These are phyloP conservation scores for Aleurites moluccanus DNA, from an alignment of 441 rosid species.

Conservation along the genomic window DNA sequence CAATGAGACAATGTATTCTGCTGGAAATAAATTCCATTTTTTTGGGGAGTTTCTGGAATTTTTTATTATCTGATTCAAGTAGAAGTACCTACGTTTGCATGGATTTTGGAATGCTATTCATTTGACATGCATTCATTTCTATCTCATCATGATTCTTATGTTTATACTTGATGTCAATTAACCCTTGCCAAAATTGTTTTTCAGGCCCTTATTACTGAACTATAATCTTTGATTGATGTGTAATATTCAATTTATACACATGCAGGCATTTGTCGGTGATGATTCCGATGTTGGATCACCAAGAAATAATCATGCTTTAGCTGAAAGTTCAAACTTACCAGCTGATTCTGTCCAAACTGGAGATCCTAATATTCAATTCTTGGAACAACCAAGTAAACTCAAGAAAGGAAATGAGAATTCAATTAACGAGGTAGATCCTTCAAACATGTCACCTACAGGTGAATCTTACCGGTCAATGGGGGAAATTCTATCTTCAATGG, in stretches of 20 bases:
- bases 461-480: conserved; percentile 78
- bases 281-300: conserved; percentile 81
- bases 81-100: neutral
- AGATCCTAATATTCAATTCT: conserved; percentile 43
- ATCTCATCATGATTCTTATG: neutral
- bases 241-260: conserved; percentile 13
- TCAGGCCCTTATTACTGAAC: conserved; percentile 11
- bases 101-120: conserved; percentile 1
- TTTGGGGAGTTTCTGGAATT: neutral
- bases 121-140: neutral
- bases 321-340: conserved; percentile 47
- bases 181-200: neutral
- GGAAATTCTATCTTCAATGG: conserved; percentile 63
- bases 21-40: neutral
- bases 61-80: neutral
- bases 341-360: conserved; percentile 45
- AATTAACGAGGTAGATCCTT: conserved; percentile 41
- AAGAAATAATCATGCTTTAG: conserved; percentile 42
- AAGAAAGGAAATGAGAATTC: conserved; percentile 57
- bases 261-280: conserved; percentile 87
- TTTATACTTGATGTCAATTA: neutral
- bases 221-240: conserved; percentile 10
- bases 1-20: conserved; percentile 1
- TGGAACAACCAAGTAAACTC: conserved; percentile 57
- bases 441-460: conserved; percentile 44